Conservation (phyloP, 2,329 filamentous ascomycete genomes). For the Ophiognomonia clavigignenti-juglandacearum region DNA sequence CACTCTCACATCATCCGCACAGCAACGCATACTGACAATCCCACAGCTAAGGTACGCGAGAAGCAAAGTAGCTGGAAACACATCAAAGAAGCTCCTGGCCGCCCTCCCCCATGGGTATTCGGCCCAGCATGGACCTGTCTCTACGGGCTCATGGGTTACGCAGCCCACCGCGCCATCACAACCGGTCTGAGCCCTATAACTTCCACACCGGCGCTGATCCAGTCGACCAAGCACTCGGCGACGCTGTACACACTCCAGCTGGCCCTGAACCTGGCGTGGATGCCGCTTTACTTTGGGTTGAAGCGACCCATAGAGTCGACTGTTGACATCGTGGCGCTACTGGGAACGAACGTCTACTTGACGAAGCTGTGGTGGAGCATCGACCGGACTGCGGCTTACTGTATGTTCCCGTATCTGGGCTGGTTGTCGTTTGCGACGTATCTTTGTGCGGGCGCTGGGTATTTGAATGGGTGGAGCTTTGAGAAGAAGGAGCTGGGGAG, state of each 20-base stretch:
- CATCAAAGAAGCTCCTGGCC: slow-evolving; percentile 63
- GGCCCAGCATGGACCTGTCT: slow-evolving; percentile 62
- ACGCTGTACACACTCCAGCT: slow-evolving; percentile 85
- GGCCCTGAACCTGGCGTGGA: slow-evolving; percentile 81
- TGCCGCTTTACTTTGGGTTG: slow-evolving; percentile 84
- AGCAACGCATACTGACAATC: slow-evolving; percentile 4
- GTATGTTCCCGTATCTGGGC: slow-evolving; percentile 73
- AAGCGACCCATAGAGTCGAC: slow-evolving; percentile 70
- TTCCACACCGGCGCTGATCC: slow-evolving; percentile 44
- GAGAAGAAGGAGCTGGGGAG: slow-evolving; percentile 25
- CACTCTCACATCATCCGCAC: background rate
- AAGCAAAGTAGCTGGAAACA: slow-evolving; percentile 54
- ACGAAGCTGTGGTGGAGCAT: slow-evolving; percentile 71
- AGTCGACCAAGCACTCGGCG: slow-evolving; percentile 61
- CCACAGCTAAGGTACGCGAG: slow-evolving; percentile 38
- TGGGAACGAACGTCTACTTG: slow-evolving; percentile 68
- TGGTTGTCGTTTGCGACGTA: slow-evolving; percentile 91
- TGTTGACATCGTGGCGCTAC: slow-evolving; percentile 67
- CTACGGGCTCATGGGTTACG: slow-evolving; percentile 83
- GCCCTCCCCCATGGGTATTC: slow-evolving; percentile 58
- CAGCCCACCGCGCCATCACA: slow-evolving; percentile 71
- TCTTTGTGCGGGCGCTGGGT: slow-evolving; percentile 64
- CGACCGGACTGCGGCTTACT: slow-evolving; percentile 67
- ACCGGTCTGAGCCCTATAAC: slow-evolving; percentile 55
- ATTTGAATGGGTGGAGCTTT: slow-evolving; percentile 66